Evolutionary conservation across 1,284 basidiomycete species (phyloP), one percentile per base, ranked within the genome.

Genomic region (Apiotrichum sp.): DNA sequence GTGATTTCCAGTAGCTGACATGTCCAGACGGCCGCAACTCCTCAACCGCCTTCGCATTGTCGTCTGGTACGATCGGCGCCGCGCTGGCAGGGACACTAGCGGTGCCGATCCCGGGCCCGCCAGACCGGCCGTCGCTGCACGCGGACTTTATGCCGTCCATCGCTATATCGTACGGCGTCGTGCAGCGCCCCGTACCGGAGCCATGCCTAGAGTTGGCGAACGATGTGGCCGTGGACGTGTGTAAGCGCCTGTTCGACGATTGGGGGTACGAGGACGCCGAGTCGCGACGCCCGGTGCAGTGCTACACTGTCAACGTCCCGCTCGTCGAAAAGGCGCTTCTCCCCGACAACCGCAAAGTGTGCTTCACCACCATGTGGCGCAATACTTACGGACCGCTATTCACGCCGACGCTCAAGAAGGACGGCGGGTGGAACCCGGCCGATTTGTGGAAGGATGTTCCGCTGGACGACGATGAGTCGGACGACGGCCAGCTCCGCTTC

Each of bases 61-160:
- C 89, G 0, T 91, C 89, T 22, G 93, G 93, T 0, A 96, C 93
- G 1, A 81, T 96, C 59, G 92, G 93, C 41, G 91, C 90, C 2
- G 88, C 92, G 2, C 78, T 95, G 65, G 92, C 90, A 41, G 91
- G 88, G 6, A 87, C 90, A 2, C 78, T 95, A 62, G 87, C 88
- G 13, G 84, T 86, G 1, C 84, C 89, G 1, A 76, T 93, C 47
- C 86, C 87, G 78, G 81, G 62, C 78, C 88, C 36, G 83, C 90
- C 63, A 85, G 88, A 1, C 2, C n/a, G 16, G 5, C 53, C 61
- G 3, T 67, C 63, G 1, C 56, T 66, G n/a, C 72, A 71, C 54
- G 43, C 42, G 3, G 53, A 65, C 38, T 64, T 67, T 49, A 70
- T 71, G 49, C 75, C 75, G 33, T 83, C 88, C 33, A 87, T 96